A percentile compares a stretch with the other conserved stretches of the same genome.
Evolutionary conservation across 805 yeast genomes (phyloP).

Genomic region (Wickerhamiella siamensis): DNA sequence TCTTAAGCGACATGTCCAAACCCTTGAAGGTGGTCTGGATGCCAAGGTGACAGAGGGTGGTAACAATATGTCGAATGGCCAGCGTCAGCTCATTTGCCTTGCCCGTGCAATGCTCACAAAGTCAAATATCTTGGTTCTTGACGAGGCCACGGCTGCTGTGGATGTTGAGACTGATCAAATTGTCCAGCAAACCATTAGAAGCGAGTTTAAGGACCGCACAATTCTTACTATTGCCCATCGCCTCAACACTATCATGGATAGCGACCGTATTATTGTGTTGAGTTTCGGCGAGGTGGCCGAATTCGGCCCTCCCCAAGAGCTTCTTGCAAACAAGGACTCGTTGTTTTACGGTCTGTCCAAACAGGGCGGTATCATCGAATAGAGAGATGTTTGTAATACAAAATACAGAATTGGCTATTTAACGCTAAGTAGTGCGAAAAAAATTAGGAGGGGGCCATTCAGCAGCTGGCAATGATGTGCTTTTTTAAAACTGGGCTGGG

Average conservation of each 20-base stretch:
- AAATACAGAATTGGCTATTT: too few relatives aligned
- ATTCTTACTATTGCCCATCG: conserved; percentile 84
- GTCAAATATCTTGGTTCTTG: conserved; percentile 62
- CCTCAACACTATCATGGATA: conserved; percentile 72
- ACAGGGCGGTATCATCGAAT: conserved; percentile 56
- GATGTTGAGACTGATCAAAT: conserved; percentile 75
- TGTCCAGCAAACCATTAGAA: conserved; percentile 65
- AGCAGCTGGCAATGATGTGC: too few relatives aligned
- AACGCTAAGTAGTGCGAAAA: too few relatives aligned
- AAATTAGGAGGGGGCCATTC: too few relatives aligned
- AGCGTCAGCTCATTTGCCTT: conserved; percentile 69
- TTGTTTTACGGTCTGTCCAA: conserved; percentile 68
- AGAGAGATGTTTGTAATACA: not conserved
- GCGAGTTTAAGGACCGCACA: conserved; percentile 58
- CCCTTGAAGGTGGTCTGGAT: conserved; percentile 41
- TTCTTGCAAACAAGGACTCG: conserved; percentile 52
- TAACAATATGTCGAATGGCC: conserved; percentile 76
- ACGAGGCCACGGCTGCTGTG: conserved; percentile 84
- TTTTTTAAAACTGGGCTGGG: too few relatives aligned
- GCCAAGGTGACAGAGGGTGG: conserved; percentile 63
- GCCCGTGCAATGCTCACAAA: conserved; percentile 71
- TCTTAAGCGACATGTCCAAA: conserved; percentile 46
- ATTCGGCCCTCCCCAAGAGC: conserved; percentile 56
- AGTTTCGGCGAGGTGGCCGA: conserved; percentile 63
- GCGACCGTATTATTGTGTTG: conserved; percentile 63